Percentiles rank a stretch among this genome's conserved stretches.
Conservation (phyloP, 2,329 filamentous ascomycete genomes). For the Microcyclospora pomicola region DNA sequence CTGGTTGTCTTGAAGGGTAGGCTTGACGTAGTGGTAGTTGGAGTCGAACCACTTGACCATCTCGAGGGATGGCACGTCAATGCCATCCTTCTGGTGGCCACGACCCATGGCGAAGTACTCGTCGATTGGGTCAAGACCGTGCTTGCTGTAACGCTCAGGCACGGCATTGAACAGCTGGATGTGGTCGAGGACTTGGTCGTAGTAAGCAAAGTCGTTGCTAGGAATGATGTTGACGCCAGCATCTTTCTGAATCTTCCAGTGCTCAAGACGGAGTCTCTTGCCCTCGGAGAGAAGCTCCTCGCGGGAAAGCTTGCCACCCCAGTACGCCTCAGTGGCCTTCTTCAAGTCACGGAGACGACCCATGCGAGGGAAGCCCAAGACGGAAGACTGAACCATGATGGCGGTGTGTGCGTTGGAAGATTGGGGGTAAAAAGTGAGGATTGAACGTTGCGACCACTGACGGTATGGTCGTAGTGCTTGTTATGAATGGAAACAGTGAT, state of each 20-base stretch:
- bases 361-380: slow-evolving; percentile 99
- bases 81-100: slow-evolving; percentile 87
- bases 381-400: slow-evolving; percentile 44
- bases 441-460: not conserved
- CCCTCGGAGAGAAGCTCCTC: slow-evolving; percentile 84
- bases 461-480: not conserved
- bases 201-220: slow-evolving; percentile 98
- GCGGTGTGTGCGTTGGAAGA: slow-evolving; percentile 6
- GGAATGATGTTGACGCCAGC: slow-evolving; percentile 95
- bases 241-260: slow-evolving; percentile 99
- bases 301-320: slow-evolving; percentile 87
- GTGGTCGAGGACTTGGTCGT: slow-evolving; percentile 94
- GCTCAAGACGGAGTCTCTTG: slow-evolving; percentile 88
- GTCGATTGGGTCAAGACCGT: slow-evolving; percentile 77
- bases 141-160: slow-evolving; percentile 84
- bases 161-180: slow-evolving; percentile 94
- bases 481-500: not conserved
- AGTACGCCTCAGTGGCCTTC: slow-evolving; percentile 98
- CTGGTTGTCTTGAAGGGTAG: slow-evolving; percentile 93
- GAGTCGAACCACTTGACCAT: slow-evolving; percentile 99
- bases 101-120: slow-evolving; percentile 99
- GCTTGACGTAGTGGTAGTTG: slow-evolving; percentile 99
- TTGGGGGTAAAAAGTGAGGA: not conserved
- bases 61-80: slow-evolving; percentile 78
- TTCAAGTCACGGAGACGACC: slow-evolving; percentile 97